Conservation (phyloP, 768 basidiomycete species). For the Leccinum truebloodii region DNA sequence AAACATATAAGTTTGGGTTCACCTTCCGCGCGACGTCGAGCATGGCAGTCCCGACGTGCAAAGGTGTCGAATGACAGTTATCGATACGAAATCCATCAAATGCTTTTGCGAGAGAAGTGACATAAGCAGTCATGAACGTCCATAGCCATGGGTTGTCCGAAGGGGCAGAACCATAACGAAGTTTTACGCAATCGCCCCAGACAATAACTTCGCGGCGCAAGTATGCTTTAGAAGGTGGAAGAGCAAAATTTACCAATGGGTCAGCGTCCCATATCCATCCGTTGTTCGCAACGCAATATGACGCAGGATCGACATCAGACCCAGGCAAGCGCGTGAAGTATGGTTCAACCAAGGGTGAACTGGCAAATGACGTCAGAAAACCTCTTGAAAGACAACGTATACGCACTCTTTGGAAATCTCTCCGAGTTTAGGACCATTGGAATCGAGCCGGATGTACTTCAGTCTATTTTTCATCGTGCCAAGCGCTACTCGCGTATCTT, state of each 20-base stretch:
- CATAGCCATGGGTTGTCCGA: slow-evolving; percentile 92
- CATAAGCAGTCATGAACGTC: slow-evolving; percentile 87
- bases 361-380: slow-evolving; percentile 33
- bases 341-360: slow-evolving; percentile 81
- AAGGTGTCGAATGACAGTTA: slow-evolving; percentile 97
- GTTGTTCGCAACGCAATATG: slow-evolving; percentile 91
- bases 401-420: slow-evolving; percentile 74
- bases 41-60: slow-evolving; percentile 94
- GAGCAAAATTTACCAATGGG: slow-evolving; percentile 92
- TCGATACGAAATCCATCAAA: slow-evolving; percentile 99
- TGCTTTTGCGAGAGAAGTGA: slow-evolving; percentile 70
- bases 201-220: slow-evolving; percentile 94
- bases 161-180: slow-evolving; percentile 85
- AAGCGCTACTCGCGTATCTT: slow-evolving; percentile 73
- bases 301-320: slow-evolving; percentile 48
- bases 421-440: slow-evolving; percentile 81
- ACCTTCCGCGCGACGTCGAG: slow-evolving; percentile 87
- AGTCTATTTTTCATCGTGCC: slow-evolving; percentile 75
- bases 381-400: not conserved
- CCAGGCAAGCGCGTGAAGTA: slow-evolving; percentile 88
- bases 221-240: slow-evolving; percentile 90
- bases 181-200: slow-evolving; percentile 98
- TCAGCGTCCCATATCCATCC: slow-evolving; percentile 99
- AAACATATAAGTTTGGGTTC: slow-evolving; percentile 93
- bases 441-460: slow-evolving; percentile 79